These are phyloP conservation scores for Iberis pinnata DNA, from an alignment of 345 rosid genomes.

Conservation along the genomic window DNA sequence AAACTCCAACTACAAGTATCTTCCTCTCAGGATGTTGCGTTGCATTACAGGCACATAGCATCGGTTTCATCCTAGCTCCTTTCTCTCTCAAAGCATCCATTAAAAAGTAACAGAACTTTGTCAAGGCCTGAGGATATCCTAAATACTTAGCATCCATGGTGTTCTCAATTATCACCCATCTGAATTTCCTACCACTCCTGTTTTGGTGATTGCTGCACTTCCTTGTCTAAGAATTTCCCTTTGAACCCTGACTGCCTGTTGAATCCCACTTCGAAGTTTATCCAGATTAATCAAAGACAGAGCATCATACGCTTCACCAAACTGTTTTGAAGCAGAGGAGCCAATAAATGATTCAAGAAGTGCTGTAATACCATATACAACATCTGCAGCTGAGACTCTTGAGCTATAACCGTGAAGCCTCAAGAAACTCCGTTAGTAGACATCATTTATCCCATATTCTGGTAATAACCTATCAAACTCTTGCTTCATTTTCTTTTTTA, in stretches of 20 bases:
- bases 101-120: slow-evolving; percentile 85
- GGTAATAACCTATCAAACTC: slow-evolving; percentile 85
- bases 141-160: slow-evolving; percentile 60
- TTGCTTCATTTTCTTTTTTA: slow-evolving; percentile 78
- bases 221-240: too few species aligned
- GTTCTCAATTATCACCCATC: slow-evolving; percentile 94
- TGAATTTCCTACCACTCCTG: slow-evolving; percentile 90
- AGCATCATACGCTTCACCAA: slow-evolving; percentile 91
- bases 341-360: slow-evolving; percentile 91
- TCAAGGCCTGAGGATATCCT: slow-evolving; percentile 92
- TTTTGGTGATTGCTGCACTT: slow-evolving; percentile 76
- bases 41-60: slow-evolving; percentile 79
- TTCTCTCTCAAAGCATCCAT: slow-evolving; percentile 97
- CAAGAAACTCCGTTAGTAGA: slow-evolving; percentile 79
- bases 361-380: slow-evolving; percentile 89
- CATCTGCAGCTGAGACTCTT: slow-evolving; percentile 93
- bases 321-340: slow-evolving; percentile 81
- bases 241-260: slow-evolving; percentile 85
- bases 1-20: slow-evolving; percentile 83
- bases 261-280: slow-evolving; percentile 74
- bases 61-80: slow-evolving; percentile 86
- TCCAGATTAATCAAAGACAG: slow-evolving; percentile 68
- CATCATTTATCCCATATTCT: slow-evolving; percentile 76
- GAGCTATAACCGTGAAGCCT: slow-evolving; percentile 90
- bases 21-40: slow-evolving; percentile 59